Conservation (phyloP, 2,329 filamentous ascomycete species). For the Paramyrothecium roridum region DNA sequence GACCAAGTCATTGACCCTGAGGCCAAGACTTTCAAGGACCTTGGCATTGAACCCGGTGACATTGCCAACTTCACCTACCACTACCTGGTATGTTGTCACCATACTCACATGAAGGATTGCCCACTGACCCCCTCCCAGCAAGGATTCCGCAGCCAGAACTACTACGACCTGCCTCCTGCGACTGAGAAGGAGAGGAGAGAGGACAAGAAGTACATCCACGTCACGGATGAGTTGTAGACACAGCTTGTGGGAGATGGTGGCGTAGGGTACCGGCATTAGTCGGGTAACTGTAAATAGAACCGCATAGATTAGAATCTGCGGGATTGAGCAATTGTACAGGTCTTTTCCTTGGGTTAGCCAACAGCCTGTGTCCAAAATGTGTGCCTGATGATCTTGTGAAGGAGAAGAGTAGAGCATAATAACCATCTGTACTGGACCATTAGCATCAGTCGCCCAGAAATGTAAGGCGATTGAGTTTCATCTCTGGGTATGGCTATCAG, state of each 20-base stretch:
- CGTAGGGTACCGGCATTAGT: conserved; percentile 1
- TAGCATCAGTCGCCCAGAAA: too few relatives aligned
- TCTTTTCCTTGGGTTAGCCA: conserved; percentile 15
- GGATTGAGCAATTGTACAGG: conserved; percentile 25
- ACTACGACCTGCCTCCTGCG: conserved; percentile 90
- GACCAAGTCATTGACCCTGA: conserved; percentile 87
- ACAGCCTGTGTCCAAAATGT: too few relatives aligned
- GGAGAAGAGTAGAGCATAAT: too few relatives aligned
- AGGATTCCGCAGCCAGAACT: conserved; percentile 83
- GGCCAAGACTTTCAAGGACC: conserved; percentile 93
- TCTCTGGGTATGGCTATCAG: too few relatives aligned
- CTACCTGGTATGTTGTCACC: conserved; percentile 69
- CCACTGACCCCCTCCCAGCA: conserved; percentile 54
- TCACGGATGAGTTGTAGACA: conserved; percentile 77
- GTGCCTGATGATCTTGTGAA: too few relatives aligned
- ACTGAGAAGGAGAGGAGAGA: conserved; percentile 93
- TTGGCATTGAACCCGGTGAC: conserved; percentile 86
- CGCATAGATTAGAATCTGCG: conserved; percentile 23
- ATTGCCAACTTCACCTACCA: conserved; percentile 85
- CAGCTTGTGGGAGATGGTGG: conserved; percentile 12
- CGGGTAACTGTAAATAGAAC: conserved; percentile 25
- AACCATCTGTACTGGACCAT: too few relatives aligned
- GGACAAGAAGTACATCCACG: conserved; percentile 96
- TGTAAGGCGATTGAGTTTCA: too few relatives aligned
- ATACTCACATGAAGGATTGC: not conserved